phyloP scores from a whole-genome alignment of 2,329 filamentous ascomycete genomes.

The Ascochyta viciae-villosae region DNA sequence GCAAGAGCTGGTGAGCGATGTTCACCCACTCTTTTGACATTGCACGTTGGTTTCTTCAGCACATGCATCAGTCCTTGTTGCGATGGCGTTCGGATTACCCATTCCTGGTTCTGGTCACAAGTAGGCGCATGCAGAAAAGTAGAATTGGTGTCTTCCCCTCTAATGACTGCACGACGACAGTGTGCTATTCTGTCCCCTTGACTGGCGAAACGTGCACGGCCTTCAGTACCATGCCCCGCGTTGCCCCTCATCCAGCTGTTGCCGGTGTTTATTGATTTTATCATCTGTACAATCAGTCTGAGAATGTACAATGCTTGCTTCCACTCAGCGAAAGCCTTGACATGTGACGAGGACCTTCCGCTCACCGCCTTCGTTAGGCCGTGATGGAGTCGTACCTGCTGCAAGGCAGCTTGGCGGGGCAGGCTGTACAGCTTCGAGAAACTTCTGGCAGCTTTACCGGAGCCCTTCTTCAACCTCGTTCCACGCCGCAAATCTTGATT shows the following conservation, averaged over 20 bases:
- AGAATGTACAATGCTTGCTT: neutral
- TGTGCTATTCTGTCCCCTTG: no score
- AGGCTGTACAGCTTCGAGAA: conserved; percentile 33
- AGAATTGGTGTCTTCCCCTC: neutral
- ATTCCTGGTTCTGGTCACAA: neutral
- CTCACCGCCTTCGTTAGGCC: neutral
- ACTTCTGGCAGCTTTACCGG: conserved; percentile 42
- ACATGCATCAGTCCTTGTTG: conserved; percentile 15
- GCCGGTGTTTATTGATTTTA: conserved; percentile 17
- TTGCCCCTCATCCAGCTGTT: conserved; percentile 34
- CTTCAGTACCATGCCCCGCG: conserved; percentile 26
- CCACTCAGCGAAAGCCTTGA: neutral
- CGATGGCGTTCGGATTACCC: conserved; percentile 13
- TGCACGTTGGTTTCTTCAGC: neutral
- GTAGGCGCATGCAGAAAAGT: neutral
- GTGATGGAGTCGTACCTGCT: conserved; percentile 11
- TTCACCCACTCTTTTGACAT: neutral
- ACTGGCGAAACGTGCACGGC: neutral
- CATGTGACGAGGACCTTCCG: neutral
- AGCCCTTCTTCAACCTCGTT: conserved; percentile 33
- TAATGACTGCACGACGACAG: no score
- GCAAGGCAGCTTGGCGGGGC: conserved; percentile 32
- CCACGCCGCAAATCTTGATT: conserved; percentile 10
- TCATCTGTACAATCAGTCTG: neutral
- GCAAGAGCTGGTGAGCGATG: conserved; percentile 17